Percentiles rank a stretch among this genome's conserved stretches.
phyloP scores from a whole-genome alignment of 1,284 basidiomycete genomes.

The Athelia sp. region DNA sequence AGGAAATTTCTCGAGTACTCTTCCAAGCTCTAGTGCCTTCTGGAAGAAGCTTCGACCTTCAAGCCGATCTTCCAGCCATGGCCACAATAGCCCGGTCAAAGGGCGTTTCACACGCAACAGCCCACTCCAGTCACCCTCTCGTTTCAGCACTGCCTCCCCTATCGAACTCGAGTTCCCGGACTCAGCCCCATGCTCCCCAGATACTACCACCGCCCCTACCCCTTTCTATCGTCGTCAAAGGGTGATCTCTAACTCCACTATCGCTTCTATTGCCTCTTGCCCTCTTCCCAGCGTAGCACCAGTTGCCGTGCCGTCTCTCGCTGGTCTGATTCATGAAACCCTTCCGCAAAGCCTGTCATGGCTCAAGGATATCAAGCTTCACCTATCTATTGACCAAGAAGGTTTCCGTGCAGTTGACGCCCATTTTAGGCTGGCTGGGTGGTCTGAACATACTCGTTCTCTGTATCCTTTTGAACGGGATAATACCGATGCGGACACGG shows the following conservation, averaged over 20 bases:
- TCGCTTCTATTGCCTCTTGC: not conserved
- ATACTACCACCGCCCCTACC: not conserved
- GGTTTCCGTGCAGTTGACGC: conserved; percentile 62
- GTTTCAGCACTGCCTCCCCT: no score
- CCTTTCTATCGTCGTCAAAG: not conserved
- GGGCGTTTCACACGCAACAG: no score
- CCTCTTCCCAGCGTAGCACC: not conserved
- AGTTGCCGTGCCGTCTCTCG: conserved; percentile 3
- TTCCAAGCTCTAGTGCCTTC: not conserved
- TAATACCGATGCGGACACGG: conserved; percentile 3
- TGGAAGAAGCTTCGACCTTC: conserved; percentile 12
- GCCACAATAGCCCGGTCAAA: no score
- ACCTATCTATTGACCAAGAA: conserved; percentile 77
- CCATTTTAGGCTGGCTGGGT: conserved; percentile 53
- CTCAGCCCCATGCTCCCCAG: not conserved
- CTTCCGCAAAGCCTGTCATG: conserved; percentile 41
- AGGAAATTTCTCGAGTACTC: conserved; percentile 14
- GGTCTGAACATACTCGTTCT: conserved; percentile 30
- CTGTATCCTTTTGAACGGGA: conserved; percentile 19
- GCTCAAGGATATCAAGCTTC: conserved; percentile 49
- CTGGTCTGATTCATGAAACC: conserved; percentile 9
- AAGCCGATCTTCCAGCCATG: conserved; percentile 16
- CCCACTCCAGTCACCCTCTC: no score
- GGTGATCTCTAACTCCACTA: not conserved
- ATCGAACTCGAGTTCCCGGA: not conserved